Conservation (phyloP, 495 filamentous ascomycete species). For the Penicillium riverlandense region DNA sequence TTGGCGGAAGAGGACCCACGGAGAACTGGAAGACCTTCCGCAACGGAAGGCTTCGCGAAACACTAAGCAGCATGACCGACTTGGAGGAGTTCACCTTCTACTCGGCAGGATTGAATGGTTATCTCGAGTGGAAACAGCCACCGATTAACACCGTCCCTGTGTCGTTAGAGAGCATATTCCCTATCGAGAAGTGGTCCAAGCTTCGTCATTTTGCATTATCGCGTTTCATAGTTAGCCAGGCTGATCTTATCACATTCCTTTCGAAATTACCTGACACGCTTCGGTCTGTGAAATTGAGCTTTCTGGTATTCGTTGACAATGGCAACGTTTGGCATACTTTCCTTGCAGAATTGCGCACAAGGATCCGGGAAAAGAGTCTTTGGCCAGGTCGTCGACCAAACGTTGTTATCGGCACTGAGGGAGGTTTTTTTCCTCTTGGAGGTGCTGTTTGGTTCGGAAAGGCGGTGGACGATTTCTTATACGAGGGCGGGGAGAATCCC, state of each 20-base stretch:
- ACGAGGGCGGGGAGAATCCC: constrained; percentile 3
- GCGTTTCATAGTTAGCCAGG: constrained; percentile 1
- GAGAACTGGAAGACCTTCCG: constrained; percentile 3
- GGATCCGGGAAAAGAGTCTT: constrained; percentile 1
- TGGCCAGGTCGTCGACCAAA: constrained; percentile 3
- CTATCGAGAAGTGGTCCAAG: constrained; percentile 4
- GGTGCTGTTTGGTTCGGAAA: constrained; percentile 5
- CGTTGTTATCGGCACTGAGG: constrained; percentile 1
- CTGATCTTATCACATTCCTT: constrained; percentile 3
- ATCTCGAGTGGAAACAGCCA: background rate
- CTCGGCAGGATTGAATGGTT: background rate
- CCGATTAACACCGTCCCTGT: background rate
- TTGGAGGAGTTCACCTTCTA: constrained; percentile 3
- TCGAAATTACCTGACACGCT: constrained; percentile 1
- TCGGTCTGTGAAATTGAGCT: constrained; percentile 4
- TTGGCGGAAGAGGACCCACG: background rate
- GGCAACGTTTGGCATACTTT: background rate
- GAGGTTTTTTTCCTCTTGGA: background rate
- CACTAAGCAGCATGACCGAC: constrained; percentile 1
- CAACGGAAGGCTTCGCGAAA: background rate
- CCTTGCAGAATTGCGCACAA: constrained; percentile 1
- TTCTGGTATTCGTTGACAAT: background rate
- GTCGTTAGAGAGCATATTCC: constrained; percentile 1
- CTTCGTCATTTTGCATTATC: constrained; percentile 5
- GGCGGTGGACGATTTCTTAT: constrained; percentile 1